Conservation (phyloP, 2,329 filamentous ascomycete genomes). For the Sphaerulina musiva region DNA sequence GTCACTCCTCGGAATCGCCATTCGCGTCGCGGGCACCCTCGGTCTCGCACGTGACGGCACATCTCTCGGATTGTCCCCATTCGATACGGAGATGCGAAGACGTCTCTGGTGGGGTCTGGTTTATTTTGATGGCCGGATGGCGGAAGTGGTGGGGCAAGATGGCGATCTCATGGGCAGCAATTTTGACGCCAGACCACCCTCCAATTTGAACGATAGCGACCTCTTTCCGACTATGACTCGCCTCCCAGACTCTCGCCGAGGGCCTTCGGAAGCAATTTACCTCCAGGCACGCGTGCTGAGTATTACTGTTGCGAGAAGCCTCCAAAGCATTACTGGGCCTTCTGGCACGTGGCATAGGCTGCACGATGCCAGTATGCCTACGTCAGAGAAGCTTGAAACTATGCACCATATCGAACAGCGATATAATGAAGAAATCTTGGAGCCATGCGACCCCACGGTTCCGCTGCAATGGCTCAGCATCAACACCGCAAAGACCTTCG, state of each 20-base stretch:
- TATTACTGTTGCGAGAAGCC: slow-evolving; percentile 18
- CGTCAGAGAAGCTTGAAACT: slow-evolving; percentile 23
- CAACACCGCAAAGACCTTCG: slow-evolving; percentile 23
- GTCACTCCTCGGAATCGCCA: slow-evolving; percentile 32
- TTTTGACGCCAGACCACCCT: slow-evolving; percentile 33
- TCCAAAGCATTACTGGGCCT: slow-evolving; percentile 21
- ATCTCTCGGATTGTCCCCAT: slow-evolving; percentile 27
- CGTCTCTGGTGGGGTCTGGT: slow-evolving; percentile 44
- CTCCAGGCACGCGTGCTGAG: slow-evolving; percentile 21
- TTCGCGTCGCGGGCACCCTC: slow-evolving; percentile 43
- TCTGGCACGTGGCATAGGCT: slow-evolving; percentile 23
- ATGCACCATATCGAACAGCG: slow-evolving; percentile 22
- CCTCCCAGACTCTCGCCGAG: slow-evolving; percentile 20
- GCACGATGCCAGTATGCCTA: slow-evolving; percentile 19
- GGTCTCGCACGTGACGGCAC: slow-evolving; percentile 29
- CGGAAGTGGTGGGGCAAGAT: slow-evolving; percentile 48
- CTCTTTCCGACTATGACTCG: slow-evolving; percentile 42
- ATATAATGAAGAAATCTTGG: slow-evolving; percentile 23
- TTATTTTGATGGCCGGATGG: slow-evolving; percentile 61
- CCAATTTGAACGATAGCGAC: slow-evolving; percentile 50
- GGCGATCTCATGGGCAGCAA: slow-evolving; percentile 25
- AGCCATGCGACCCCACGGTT: slow-evolving; percentile 24
- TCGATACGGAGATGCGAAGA: slow-evolving; percentile 33
- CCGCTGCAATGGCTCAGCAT: slow-evolving; percentile 25
- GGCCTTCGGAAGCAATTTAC: slow-evolving; percentile 31